These are phyloP conservation scores for Thalia dealbata DNA, from an alignment of 176 grass and related monocot genomes.

Conservation along the genomic window DNA sequence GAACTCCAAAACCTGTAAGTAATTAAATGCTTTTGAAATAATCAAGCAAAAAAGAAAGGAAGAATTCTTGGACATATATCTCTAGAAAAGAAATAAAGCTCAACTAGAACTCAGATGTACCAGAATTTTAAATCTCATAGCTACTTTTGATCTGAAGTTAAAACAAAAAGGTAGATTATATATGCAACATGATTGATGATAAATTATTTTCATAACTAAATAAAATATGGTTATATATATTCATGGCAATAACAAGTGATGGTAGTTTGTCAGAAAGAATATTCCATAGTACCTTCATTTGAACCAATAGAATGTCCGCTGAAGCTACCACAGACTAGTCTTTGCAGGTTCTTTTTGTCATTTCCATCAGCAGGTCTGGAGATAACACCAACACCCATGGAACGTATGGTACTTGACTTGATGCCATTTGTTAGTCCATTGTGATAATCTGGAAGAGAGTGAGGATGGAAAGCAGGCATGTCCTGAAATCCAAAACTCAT, in stretches of 20 bases:
- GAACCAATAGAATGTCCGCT: slow-evolving; percentile 33
- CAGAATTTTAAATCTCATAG: background rate
- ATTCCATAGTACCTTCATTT: slow-evolving; percentile 31
- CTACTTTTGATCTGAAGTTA: too few relatives aligned
- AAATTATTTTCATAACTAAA: background rate
- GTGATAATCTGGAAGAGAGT: slow-evolving; percentile 46
- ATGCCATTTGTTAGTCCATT: slow-evolving; percentile 24
- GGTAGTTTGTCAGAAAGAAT: background rate
- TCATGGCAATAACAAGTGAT: background rate
- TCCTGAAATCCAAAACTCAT: slow-evolving; percentile 32
- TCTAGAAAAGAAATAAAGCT: background rate
- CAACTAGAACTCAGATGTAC: background rate
- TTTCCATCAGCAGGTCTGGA: slow-evolving; percentile 38
- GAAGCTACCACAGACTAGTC: slow-evolving; percentile 28
- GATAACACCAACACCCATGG: slow-evolving; percentile 23
- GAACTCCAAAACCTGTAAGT: slow-evolving; percentile 34
- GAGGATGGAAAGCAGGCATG: slow-evolving; percentile 38
- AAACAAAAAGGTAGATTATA: background rate
- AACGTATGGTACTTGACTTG: slow-evolving; percentile 30
- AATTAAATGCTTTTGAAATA: background rate
- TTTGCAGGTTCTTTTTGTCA: slow-evolving; percentile 30
- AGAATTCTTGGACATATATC: background rate
- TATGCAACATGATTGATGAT: background rate
- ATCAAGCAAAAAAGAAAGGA: background rate
- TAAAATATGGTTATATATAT: background rate